Evolutionary conservation across 1,139 yeast species (phyloP), one percentile per base, ranked within the genome.

Genomic region (Arxiozyma heterogenica): DNA sequence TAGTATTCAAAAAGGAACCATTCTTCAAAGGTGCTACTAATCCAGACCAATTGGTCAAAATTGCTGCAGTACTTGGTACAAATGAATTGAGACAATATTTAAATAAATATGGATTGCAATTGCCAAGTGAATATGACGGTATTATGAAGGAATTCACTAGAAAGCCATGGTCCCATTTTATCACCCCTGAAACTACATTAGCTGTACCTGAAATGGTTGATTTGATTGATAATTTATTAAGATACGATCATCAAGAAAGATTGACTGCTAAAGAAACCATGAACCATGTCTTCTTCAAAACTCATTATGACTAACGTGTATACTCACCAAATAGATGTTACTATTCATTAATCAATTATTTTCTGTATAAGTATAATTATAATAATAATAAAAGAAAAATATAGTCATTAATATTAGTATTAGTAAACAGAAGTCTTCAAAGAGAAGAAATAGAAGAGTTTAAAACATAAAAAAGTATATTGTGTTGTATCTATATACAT

Each of bases 1-100:
- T 94, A 79, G 86, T 93, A 39, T 93, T 93, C 74, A 86, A 87
- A 70, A 91, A 88, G 71, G 99, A 94, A 66, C 98, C 98, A 4
- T 91, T 94, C 65, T 94, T 94, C 79, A 96, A 91, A 68, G 98
- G 98, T 42, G 86, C 88, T 60, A 89, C 96, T 47, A 94, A 94
- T 71, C 88, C 93, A 53, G 98, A 94, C 72, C 99, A 94, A 73
- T 77, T 94, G 64, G 95, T 94, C 52, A 95, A 93, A 71, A 93
- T 94, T 60, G 96, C 93, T 3, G 79, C 93, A 61, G 96, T 94
- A 0, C 76, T 94, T 62, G 99, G 99, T 21, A 87, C 96, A 12
- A 91, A 86, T 56, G 94, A 83, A 61, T 78, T 94, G 57, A 81
- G 82, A 67, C 76, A 73, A 53, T 93, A 91, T 69, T 74, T 88